These are phyloP conservation scores for Elaeis oleifera DNA, from an alignment of 202 grass and related monocot genomes.

Conservation along the genomic window DNA sequence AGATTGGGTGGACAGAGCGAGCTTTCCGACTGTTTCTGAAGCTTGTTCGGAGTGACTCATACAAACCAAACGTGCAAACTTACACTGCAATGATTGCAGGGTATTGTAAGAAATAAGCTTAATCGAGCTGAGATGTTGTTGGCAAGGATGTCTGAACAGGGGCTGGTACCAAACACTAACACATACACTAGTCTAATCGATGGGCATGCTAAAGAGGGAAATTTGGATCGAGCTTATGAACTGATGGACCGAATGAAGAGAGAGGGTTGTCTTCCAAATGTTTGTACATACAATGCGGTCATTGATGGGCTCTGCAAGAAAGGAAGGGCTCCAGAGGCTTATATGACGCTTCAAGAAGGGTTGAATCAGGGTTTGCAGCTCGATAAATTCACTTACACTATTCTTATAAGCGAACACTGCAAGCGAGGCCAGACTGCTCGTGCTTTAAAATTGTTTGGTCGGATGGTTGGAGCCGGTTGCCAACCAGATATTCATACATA, in stretches of 20 bases:
- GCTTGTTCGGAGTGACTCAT: constrained; percentile 63
- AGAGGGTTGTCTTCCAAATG: constrained; percentile 57
- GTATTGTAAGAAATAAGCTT: constrained; percentile 77
- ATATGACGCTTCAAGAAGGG: constrained; percentile 48
- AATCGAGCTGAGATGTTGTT: constrained; percentile 75
- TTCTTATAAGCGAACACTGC: constrained; percentile 65
- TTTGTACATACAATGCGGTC: constrained; percentile 75
- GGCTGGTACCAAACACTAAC: constrained; percentile 63
- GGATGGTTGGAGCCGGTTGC: constrained; percentile 58
- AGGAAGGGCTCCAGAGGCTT: constrained; percentile 60
- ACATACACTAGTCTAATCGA: constrained; percentile 62
- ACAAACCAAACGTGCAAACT: constrained; percentile 72
- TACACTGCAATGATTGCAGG: constrained; percentile 86
- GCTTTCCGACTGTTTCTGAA: constrained; percentile 91
- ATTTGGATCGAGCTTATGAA: constrained; percentile 50
- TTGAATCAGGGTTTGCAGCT: constrained; percentile 43
- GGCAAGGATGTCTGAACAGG: constrained; percentile 65
- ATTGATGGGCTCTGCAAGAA: constrained; percentile 66
- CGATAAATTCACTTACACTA: constrained; percentile 78
- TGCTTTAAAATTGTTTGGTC: constrained; percentile 58
- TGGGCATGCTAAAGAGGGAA: constrained; percentile 56
- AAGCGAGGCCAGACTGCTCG: constrained; percentile 55
- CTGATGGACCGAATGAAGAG: constrained; percentile 55
- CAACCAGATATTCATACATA: constrained; percentile 71
- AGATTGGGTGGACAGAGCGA: constrained; percentile 85